A percentile compares a stretch with the other conserved stretches of the same genome.
phyloP scores from a whole-genome alignment of 169 alveolate species.

The Cytauxzoon felis region DNA sequence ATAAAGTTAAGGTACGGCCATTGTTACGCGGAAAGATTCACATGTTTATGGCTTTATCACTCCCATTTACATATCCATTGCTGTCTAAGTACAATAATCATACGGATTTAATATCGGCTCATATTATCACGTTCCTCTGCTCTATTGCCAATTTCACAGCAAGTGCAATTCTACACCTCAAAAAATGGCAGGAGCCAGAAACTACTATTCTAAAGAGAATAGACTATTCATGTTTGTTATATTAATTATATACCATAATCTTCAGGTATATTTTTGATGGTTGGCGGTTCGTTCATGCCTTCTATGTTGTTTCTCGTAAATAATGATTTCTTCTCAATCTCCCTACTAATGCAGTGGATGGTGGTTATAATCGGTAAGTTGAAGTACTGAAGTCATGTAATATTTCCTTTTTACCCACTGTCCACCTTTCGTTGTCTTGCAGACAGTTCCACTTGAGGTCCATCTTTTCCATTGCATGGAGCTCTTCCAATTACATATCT shows the following conservation, averaged over 20 bases:
- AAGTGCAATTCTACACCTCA: slow-evolving; percentile 50
- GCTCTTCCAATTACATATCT: too few species aligned
- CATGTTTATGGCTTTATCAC: slow-evolving; percentile 45
- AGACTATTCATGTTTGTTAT: slow-evolving; percentile 7
- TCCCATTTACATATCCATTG: slow-evolving; percentile 64
- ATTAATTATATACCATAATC: slow-evolving; percentile 3
- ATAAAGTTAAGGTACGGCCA: slow-evolving; percentile 54
- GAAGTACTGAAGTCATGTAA: neutral
- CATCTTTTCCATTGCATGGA: too few species aligned
- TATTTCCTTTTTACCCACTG: neutral
- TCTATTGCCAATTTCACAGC: slow-evolving; percentile 46
- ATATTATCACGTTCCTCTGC: slow-evolving; percentile 34
- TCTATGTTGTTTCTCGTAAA: slow-evolving; percentile 26
- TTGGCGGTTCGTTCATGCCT: slow-evolving; percentile 70
- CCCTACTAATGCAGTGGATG: slow-evolving; percentile 55
- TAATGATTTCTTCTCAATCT: slow-evolving; percentile 18
- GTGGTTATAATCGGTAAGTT: slow-evolving; percentile 54
- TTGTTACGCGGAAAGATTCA: slow-evolving; percentile 67
- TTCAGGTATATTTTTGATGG: slow-evolving; percentile 71
- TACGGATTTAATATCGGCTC: slow-evolving; percentile 8
- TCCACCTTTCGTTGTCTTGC: neutral
- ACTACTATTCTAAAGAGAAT: slow-evolving; percentile 2
- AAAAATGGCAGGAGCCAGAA: neutral
- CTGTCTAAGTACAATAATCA: slow-evolving; percentile 2
- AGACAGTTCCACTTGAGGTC: too few species aligned